Conservation (phyloP, 2,329 filamentous ascomycete species). For the Epichloe bromicola region DNA sequence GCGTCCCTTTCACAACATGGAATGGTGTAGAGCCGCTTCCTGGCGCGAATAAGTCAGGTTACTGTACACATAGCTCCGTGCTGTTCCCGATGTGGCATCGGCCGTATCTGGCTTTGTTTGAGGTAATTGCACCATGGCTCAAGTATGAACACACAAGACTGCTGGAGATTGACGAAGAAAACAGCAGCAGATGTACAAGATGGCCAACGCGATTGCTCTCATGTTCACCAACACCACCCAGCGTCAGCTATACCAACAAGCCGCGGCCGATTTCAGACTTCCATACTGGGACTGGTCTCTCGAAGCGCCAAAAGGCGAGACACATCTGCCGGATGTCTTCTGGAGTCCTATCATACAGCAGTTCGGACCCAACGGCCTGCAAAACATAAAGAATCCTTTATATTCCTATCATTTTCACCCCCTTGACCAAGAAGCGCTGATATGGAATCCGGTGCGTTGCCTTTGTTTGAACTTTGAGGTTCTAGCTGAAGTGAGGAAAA, state of each 20-base stretch:
- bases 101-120: constrained; percentile 55
- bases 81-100: constrained; percentile 77
- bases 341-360: constrained; percentile 38
- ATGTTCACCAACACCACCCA: constrained; percentile 34
- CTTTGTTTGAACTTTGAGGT: not conserved
- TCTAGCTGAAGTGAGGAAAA: not conserved
- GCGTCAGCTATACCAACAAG: constrained; percentile 35
- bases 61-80: constrained; percentile 64
- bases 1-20: constrained; percentile 51
- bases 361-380: constrained; percentile 41
- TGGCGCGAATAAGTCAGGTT: constrained; percentile 48
- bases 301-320: constrained; percentile 32
- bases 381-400: constrained; percentile 48
- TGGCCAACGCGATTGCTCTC: constrained; percentile 30
- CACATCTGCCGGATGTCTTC: constrained; percentile 30
- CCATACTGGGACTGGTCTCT: constrained; percentile 49
- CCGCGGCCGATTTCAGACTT: constrained; percentile 38
- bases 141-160: not conserved
- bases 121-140: constrained; percentile 24
- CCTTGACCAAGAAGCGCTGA: constrained; percentile 43
- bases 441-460: constrained; percentile 42
- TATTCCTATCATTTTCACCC: constrained; percentile 49
- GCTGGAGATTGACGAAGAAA: constrained; percentile 7
- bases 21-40: constrained; percentile 35
- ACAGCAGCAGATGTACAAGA: constrained; percentile 24